Percentiles rank a stretch among this genome's conserved stretches.
Conservation (phyloP, 1,139 yeast genomes). For the Debaryomyces coudertii region DNA sequence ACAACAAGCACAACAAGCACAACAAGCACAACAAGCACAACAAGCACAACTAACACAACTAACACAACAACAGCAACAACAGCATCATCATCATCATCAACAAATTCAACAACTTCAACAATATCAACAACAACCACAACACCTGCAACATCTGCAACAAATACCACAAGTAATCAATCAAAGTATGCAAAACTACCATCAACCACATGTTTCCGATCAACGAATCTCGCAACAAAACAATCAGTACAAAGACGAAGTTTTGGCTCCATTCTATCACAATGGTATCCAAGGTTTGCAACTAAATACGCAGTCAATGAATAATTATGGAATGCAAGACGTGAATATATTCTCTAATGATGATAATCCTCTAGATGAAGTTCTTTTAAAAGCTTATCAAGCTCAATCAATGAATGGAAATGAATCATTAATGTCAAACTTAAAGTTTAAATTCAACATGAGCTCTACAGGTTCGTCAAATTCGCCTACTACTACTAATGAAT, state of each 20-base stretch:
- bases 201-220: neutral
- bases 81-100: too few relatives aligned
- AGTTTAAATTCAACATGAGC: conserved; percentile 18
- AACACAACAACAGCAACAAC: too few relatives aligned
- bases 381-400: conserved; percentile 21
- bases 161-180: neutral
- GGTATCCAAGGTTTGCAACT: neutral
- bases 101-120: too few relatives aligned
- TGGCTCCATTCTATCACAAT: conserved; percentile 26
- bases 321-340: conserved; percentile 30
- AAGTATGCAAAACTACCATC: neutral
- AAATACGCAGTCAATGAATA: conserved; percentile 13
- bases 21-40: neutral
- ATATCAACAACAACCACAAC: too few relatives aligned
- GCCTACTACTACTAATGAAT: conserved; percentile 41
- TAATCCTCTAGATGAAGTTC: conserved; percentile 46
- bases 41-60: neutral
- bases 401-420: conserved; percentile 4
- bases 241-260: conserved; percentile 16
- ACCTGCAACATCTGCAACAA: neutral
- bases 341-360: conserved; percentile 41
- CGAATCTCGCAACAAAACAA: neutral
- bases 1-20: neutral
- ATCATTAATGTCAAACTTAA: conserved; percentile 11
- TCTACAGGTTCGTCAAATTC: conserved; percentile 36